Conservation (phyloP, 73 alveolate genomes). For the Paramecium tetraurelia region DNA sequence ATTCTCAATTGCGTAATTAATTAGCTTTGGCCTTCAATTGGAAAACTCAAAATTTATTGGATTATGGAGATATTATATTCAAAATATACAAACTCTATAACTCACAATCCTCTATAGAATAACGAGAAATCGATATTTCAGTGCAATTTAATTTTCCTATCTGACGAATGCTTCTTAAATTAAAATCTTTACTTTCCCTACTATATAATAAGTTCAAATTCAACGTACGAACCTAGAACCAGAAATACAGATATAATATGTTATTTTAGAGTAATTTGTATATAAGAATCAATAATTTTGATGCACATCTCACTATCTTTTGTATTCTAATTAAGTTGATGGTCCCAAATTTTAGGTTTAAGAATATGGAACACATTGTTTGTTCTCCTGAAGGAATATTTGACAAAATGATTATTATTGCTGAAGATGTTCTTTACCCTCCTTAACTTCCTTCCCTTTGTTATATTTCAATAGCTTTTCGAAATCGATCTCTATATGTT, state of each 20-base stretch:
- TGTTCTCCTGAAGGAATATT: background rate
- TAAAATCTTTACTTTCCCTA: background rate
- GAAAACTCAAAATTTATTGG: background rate
- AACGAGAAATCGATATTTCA: background rate
- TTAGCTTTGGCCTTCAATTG: background rate
- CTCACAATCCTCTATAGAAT: background rate
- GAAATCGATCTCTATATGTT: background rate
- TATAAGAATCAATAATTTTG: background rate
- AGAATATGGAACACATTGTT: background rate
- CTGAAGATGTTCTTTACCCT: background rate
- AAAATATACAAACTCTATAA: background rate
- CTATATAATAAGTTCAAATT: background rate
- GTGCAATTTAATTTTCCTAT: background rate
- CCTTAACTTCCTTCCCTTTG: background rate
- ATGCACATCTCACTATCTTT: background rate
- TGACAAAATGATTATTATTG: background rate
- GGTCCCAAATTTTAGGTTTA: background rate
- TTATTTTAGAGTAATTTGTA: background rate
- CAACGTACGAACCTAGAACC: background rate
- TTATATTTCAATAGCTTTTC: background rate
- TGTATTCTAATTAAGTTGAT: slow-evolving; percentile 5
- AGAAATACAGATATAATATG: background rate
- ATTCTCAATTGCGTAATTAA: background rate
- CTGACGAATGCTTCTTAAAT: background rate
- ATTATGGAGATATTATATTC: background rate